Evolutionary conservation across 371 early-diverging fungal genomes (phyloP), one percentile per base, ranked within the genome.

Genomic region (Apophysomyces variabilis): DNA sequence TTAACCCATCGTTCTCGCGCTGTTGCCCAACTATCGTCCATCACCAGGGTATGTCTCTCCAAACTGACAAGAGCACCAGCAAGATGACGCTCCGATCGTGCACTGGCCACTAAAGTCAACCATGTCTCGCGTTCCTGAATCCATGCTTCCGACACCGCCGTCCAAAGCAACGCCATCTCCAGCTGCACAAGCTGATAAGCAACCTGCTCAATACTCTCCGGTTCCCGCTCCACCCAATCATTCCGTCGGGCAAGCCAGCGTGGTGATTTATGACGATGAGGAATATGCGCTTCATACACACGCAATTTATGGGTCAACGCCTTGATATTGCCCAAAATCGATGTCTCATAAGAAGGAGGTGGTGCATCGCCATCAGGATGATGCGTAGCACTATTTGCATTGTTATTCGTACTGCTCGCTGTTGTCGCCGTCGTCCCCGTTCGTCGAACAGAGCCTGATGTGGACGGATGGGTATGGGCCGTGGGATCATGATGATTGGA

Each of bases 261-360:
- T 5, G 83, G 83, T 16, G 79, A 78, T 67, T 83, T 83, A 50
- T 83, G 79, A 35, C 80, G 67, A 58, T 76, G 76, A 8, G 72
- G 64, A 36, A 83, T 80, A 67, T 83, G 79, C 3, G 74, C 62
- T 65, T 83, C 83, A 37, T 73, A 83, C 12, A 68, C 16, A 12
- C 72, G 64, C 14, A 83, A 37, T 9, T 77, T 72, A 35, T 66
- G 61, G 16, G 75, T 80, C 38, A 83, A 46, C 3, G 72, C 47
- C 45, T 73, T 69, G 18, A 83, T 80, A 21, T 70, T 83, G n/a
- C 80, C 73, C 7, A 74, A 38, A 0, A 83, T 71, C 0, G 83
- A 83, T 12, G 78, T 80, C 57, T 83, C 83, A 56, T 83, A 83
- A 14, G 80, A 80, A 0, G 83, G 83, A 4, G 83, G 83, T 32